Evolutionary conservation across 208 protist species (phyloP), one percentile per base, ranked within the genome.

Genomic region (Porcisia hertigi): DNA sequence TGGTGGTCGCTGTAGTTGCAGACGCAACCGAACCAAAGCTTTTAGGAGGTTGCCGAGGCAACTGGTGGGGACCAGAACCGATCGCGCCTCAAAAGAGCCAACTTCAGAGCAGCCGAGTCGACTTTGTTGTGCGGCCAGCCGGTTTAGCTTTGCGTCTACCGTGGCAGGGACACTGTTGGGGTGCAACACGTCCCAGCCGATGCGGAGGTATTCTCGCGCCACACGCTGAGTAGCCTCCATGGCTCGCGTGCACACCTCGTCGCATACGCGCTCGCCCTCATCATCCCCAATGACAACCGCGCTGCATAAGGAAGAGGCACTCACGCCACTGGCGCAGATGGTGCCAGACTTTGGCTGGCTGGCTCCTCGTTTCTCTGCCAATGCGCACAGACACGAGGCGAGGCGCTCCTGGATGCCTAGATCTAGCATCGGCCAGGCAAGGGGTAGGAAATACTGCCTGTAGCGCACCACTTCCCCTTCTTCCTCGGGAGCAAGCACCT

Each of bases 181-280:
- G 59, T 84, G 45, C 18, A 94, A 25, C 54, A 82, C 39, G 49
- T 90, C 83, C 85, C 86, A 92, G 43, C 88, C 80, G 66, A 91
- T 88, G 43, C 84, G 67, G 57, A 94, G 80, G 58, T 82, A 71
- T 14, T 82, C 78, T n/a, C 78, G 72, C 23, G 73, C 72, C 11
- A 82, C 78, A 64, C 73, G 52, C 60, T 82, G 78, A 7, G 69
- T 34, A 2, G 73, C 73, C 16, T 72, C 43, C 69, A 71, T 58
- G 43, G 73, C 72, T 30, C 18, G 39, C 25, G 65, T 75, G 69
- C 73, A 75, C 36, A 82, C 36, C 3, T 62, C 69, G 18, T 34
- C 41, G 49, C 70, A 67, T 30, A 47, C 55, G 4, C 55, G 20
- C 55, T 75, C 45, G 43, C 71, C 43, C 54, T 74, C 60, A 30